These are phyloP conservation scores for Acer negundo DNA, from an alignment of 345 rosid genomes.

Conservation along the genomic window DNA sequence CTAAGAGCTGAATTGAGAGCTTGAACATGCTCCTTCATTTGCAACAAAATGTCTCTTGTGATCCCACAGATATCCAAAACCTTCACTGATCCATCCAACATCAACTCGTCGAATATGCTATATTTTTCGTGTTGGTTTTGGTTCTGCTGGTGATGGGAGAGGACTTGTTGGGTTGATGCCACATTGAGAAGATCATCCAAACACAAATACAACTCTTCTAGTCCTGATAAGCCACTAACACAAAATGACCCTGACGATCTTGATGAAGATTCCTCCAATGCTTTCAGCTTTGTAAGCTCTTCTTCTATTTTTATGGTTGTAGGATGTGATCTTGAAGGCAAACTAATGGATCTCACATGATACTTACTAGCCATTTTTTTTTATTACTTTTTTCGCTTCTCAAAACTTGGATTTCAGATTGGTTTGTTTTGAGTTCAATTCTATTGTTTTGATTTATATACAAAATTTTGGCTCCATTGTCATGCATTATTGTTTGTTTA, in stretches of 20 bases:
- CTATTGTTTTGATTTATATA: background rate
- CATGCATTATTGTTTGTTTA: conserved; percentile 9
- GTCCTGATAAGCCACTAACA: conserved; percentile 33
- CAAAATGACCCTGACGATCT: conserved; percentile 40
- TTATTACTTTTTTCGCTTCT: background rate
- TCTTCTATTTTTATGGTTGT: conserved; percentile 45
- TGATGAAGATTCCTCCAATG: conserved; percentile 23
- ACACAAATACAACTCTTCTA: conserved; percentile 49
- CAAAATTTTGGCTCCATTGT: conserved; percentile 11
- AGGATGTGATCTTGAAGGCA: conserved; percentile 78
- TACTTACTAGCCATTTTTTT: conserved; percentile 37
- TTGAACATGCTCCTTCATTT: conserved; percentile 51
- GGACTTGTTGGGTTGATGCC: conserved; percentile 52
- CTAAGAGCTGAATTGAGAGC: conserved; percentile 60
- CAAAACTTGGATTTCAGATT: background rate
- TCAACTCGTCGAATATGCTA: conserved; percentile 33
- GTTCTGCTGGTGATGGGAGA: conserved; percentile 10
- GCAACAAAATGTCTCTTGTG: conserved; percentile 52
- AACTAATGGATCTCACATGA: conserved; percentile 63
- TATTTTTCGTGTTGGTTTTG: no score
- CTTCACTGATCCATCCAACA: conserved; percentile 58
- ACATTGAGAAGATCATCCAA: conserved; percentile 57
- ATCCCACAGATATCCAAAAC: conserved; percentile 60
- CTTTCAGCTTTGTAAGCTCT: conserved; percentile 50
- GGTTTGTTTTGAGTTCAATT: no score